Percentiles rank a stretch among this genome's conserved stretches.
These are phyloP conservation scores for Hanseniaspora pseudoguilliermondii DNA, from an alignment of 805 yeast genomes.

Conservation along the genomic window DNA sequence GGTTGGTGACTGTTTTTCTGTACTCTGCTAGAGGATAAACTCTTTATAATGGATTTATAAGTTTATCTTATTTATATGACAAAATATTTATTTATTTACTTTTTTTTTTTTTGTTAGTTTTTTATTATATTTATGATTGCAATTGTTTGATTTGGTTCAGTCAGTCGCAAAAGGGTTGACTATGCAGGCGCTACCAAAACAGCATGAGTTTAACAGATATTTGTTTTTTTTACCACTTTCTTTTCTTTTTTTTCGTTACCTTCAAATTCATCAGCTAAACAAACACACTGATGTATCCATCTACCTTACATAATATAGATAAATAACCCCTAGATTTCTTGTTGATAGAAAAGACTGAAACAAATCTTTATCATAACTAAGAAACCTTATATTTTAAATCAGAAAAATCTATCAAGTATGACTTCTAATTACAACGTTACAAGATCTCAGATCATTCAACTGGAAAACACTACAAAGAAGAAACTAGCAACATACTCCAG, in stretches of 20 bases:
- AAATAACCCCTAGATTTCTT: background rate
- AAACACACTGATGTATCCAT: too few species aligned
- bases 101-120: background rate
- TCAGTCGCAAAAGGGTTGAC: background rate
- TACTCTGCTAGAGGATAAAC: background rate
- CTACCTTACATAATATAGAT: too few species aligned
- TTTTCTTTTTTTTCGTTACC: too few species aligned
- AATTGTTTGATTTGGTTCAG: background rate
- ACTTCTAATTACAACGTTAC: slow-evolving; percentile 37
- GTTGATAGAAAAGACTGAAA: too few species aligned
- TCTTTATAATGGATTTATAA: background rate
- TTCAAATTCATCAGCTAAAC: too few species aligned
- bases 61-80: background rate
- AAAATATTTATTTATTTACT: slow-evolving; percentile 8
- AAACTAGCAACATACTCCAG: slow-evolving; percentile 41
- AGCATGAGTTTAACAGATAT: too few species aligned
- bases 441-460: slow-evolving; percentile 52
- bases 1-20: background rate
- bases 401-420: background rate
- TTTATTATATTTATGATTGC: too few species aligned
- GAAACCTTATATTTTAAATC: too few species aligned
- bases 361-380: background rate
- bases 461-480: slow-evolving; percentile 55
- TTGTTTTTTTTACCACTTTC: too few species aligned
- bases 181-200: too few species aligned